phyloP scores from a whole-genome alignment of 2,329 filamentous ascomycete species.

The Volutella citrinella region DNA sequence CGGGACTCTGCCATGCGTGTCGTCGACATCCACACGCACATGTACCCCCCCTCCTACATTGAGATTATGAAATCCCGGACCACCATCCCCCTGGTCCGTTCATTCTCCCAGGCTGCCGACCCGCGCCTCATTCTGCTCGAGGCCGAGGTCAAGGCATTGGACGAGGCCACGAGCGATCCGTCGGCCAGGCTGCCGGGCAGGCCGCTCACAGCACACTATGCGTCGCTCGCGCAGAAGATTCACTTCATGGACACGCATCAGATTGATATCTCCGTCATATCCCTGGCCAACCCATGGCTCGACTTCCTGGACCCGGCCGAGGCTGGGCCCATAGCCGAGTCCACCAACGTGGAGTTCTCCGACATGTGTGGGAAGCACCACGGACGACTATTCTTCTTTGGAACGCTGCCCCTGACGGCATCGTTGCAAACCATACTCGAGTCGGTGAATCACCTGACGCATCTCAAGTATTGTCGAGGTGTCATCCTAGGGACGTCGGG shows the following conservation, averaged over 20 bases:
- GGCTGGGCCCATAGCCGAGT: slow-evolving; percentile 59
- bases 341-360: slow-evolving; percentile 77
- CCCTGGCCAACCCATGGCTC: slow-evolving; percentile 90
- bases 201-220: slow-evolving; percentile 81
- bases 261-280: slow-evolving; percentile 82
- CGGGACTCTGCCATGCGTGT: slow-evolving; percentile 39
- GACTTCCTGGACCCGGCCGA: slow-evolving; percentile 69
- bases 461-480: slow-evolving; percentile 70
- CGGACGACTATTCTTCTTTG: slow-evolving; percentile 78
- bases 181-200: slow-evolving; percentile 65
- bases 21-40: slow-evolving; percentile 68
- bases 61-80: slow-evolving; percentile 55
- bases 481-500: slow-evolving; percentile 86
- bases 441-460: slow-evolving; percentile 61
- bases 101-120: slow-evolving; percentile 54
- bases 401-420: slow-evolving; percentile 73
- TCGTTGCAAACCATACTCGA: slow-evolving; percentile 57
- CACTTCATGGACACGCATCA: slow-evolving; percentile 83
- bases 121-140: slow-evolving; percentile 66
- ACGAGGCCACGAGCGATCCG: slow-evolving; percentile 52
- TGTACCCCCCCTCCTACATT: slow-evolving; percentile 65
- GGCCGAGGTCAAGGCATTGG: slow-evolving; percentile 43
- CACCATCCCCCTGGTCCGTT: slow-evolving; percentile 68
- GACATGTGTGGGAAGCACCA: slow-evolving; percentile 64
- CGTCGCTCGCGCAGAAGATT: slow-evolving; percentile 74